Evolutionary conservation across 169 alveolate genomes (phyloP), one percentile per base, ranked within the genome.

Genomic region (Cryptosporidium felis): DNA sequence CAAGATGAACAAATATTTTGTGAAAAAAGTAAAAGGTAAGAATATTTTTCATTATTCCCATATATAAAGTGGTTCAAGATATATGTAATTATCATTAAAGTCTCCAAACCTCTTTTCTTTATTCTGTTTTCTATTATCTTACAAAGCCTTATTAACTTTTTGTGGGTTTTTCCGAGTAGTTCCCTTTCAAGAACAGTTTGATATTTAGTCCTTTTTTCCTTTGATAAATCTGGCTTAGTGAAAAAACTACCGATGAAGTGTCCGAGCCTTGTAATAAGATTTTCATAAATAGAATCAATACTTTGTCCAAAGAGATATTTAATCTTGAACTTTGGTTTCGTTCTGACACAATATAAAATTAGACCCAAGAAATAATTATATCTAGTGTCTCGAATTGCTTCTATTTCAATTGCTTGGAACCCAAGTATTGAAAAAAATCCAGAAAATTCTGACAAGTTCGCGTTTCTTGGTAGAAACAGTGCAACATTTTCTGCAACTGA

Each of bases 391-490:
- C 49, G 46, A 30, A 74, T 58, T 18, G 46, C 67, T 30, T 74
- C 85, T 12, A 74, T 49, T 74, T 74, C 85, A 21, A 74, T 49
- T 9, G 85, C 85, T 18, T 53, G 16, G 36, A 74, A 74, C 21
- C 67, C 85, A 36, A 74, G 67, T 6, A 51, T 53, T 2, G 66
- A 51, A 12, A 74, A 32, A 2, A 74, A 40, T 1, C 40, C 85
- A 23, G 46, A 30, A 53, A 74, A 74, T 34, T 74, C 85, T 1
- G 85, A 18, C 38, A 51, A 32, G 16, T 53, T 42, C 41, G 85
- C 38, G 18, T 74, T 74, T 10, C 85, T 74, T 40, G 85, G 85
- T 21, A 74, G 56, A 56, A 74, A 74, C 16, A 74, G 58, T 32
- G 85, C 85, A 21, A 74, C 21, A 49, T 74, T 74, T 12, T 56